Evolutionary conservation across 345 rosid genomes (phyloP), one percentile per base, ranked within the genome.

Genomic region (Lepidium aucheri): DNA sequence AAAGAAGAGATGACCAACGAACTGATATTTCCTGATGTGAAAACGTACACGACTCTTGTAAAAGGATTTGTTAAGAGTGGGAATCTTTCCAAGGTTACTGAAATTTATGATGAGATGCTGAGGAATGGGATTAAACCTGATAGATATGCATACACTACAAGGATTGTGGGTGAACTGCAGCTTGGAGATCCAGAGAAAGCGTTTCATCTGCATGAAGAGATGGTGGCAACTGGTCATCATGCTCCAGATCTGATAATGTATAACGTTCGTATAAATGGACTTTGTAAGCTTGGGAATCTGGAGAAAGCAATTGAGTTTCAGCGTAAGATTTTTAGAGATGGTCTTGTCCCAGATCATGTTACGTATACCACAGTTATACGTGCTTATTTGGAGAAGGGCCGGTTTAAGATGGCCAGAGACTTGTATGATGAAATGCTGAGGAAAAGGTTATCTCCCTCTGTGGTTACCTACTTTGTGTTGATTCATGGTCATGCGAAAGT

Each of bases 391-490:
- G 73, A 80, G 77, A 66, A 57, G 49, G 87, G 92, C 6, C 61
- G 60, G 53, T 77, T 78, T 42, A 66, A 71, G 73, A 80, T 72
- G 80, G 92, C 84, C 33, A 75, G 77, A 63, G 77, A 77, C 36
- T 36, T 84, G 52, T 83, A 84, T 46, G 18, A 65, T 13, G 83
- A 79, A 63, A 84, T 84, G 92, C 66, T 64, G 74, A 76, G 80
- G 55, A 79, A 63, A 35, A 82, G 85, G 59, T 64, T 76, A 35
- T 63, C 42, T 42, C 92, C 96, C 20, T 68, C 88, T 8, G 87
- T 84, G 59, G 74, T 86, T 47, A 84, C 90, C 34, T 86, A 86
- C 81, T 86, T 90, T 34, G 80, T 82, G 38, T 75, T 89, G 77
- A 84, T 89, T 73, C 88, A 86, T 73, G 85, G 85, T 26, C 82